phyloP scores from a whole-genome alignment of 345 rosid genomes.

The Brassica juncea region DNA sequence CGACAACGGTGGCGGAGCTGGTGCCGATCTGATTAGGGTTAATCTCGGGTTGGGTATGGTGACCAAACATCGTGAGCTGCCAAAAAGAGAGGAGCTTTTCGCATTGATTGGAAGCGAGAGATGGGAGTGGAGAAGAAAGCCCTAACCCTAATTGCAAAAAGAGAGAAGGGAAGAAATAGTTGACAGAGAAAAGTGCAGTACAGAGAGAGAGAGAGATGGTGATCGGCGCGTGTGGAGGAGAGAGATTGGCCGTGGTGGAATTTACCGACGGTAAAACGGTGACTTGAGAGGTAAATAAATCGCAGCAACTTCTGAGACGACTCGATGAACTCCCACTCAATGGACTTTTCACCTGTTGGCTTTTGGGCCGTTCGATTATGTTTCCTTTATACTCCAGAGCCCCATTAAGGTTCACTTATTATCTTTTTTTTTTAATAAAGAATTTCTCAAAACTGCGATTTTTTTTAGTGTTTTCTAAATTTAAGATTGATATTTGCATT shows the following conservation, averaged over 20 bases:
- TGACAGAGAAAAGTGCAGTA: conserved; percentile 18
- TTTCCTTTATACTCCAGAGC: background rate
- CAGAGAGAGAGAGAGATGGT: conserved; percentile 17
- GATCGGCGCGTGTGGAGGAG: conserved; percentile 28
- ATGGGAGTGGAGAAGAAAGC: background rate
- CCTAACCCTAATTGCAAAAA: conserved; percentile 18
- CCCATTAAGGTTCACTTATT: background rate
- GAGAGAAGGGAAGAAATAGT: background rate
- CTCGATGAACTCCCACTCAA: conserved; percentile 20
- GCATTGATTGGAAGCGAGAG: conserved; percentile 12
- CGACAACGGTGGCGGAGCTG: conserved; percentile 47
- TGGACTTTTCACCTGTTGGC: background rate
- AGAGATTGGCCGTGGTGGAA: conserved; percentile 21
- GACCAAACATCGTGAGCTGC: conserved; percentile 60
- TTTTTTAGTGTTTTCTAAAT: background rate
- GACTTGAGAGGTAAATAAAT: conserved; percentile 5
- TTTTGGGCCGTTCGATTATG: background rate
- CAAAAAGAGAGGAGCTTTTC: conserved; percentile 19
- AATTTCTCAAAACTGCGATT: background rate
- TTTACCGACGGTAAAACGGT: conserved; percentile 24
- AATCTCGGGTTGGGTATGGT: conserved; percentile 56
- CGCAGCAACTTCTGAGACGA: conserved; percentile 21
- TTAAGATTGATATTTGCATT: background rate
- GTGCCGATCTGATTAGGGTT: conserved; percentile 50
- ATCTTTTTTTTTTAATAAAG: no score